Percentiles rank a stretch among this genome's conserved stretches.
Conservation (phyloP, 768 basidiomycete species). For the Amyloporia xantha region DNA sequence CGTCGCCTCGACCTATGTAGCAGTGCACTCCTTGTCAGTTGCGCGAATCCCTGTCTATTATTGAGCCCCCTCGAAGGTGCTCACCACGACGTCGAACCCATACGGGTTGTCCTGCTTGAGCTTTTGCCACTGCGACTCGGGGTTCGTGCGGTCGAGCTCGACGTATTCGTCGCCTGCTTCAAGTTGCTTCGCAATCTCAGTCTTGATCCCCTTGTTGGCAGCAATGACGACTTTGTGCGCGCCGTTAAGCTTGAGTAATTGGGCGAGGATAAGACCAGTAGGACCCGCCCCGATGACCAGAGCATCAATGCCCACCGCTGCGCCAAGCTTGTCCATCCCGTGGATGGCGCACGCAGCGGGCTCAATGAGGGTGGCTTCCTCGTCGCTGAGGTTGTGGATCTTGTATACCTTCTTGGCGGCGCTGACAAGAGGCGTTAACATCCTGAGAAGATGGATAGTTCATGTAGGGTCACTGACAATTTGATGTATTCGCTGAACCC, state of each 20-base stretch:
- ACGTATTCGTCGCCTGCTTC: slow-evolving; percentile 81
- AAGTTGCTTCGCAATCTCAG: slow-evolving; percentile 75
- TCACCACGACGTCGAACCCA: slow-evolving; percentile 80
- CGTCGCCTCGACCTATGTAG: slow-evolving; percentile 57
- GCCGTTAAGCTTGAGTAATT: slow-evolving; percentile 83
- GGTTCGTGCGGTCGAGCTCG: slow-evolving; percentile 72
- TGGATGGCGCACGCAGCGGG: slow-evolving; percentile 91
- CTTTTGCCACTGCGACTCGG: slow-evolving; percentile 73
- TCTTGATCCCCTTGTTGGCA: slow-evolving; percentile 88
- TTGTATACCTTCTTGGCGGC: slow-evolving; percentile 77
- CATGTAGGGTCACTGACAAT: slow-evolving; percentile 46
- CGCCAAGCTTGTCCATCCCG: slow-evolving; percentile 81
- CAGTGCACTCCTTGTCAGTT: not conserved
- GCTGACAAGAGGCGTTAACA: slow-evolving; percentile 30
- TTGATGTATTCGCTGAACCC: slow-evolving; percentile 88
- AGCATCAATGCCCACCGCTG: slow-evolving; percentile 78
- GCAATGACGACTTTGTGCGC: slow-evolving; percentile 77
- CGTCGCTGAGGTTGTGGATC: slow-evolving; percentile 80
- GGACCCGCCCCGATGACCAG: slow-evolving; percentile 88
- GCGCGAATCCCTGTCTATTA: not conserved
- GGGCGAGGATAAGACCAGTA: slow-evolving; percentile 85
- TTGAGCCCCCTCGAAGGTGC: not conserved
- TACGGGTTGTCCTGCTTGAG: slow-evolving; percentile 77
- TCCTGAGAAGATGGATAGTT: not conserved
- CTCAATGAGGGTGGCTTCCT: slow-evolving; percentile 83